Base-by-base conservation (phyloP, 345 rosid genomes). In the Erucastrum elatum region DNA sequence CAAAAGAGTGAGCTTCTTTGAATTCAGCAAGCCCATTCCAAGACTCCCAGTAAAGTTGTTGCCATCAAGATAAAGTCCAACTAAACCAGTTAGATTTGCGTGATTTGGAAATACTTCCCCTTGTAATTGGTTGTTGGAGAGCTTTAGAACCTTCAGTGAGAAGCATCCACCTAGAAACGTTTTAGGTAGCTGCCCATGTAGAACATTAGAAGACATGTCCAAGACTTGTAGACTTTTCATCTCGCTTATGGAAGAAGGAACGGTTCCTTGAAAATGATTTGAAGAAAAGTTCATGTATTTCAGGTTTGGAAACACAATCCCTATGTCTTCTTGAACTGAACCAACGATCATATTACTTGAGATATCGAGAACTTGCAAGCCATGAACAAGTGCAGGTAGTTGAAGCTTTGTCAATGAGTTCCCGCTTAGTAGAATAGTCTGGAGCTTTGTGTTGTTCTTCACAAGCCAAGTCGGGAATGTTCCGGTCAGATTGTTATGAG, bases 131-230 rank as follows among this genome's bases (percentile, higher is more conserved):
- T 78, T 78, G 72, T 72, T 65, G 4, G 77, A 71, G 49, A 78
- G 77, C 33, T 71, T 64, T 9, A 77, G 56, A 63, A 71, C 35
- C 41, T 5, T 8, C 7, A 77, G 37, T 41, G 66, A 70, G 64
- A 35, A 63, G 71, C 81, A 77, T 11, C 71, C 65, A 8, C 29
- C 21, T 55, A 71, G 4, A 51, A 77, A 35, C 2, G 12, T 9
- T 4, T 10, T 2, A 56, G 81, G 81, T 21, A 77, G 27, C 75
- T 77, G 25, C 5, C 76, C 81, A 41, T 35, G 7, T 26, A 77
- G 69, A 51, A 21, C 70, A 37, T 77, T 71, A 49, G 70, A 64
- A 34, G 81, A 77, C 60, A 77, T 70, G 59, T 71, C 81, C 70
- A 77, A 64, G 58, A 37, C 16, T 51, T 13, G 3, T 65, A 77